Conservation (phyloP, 768 basidiomycete genomes). For the Suillus weaverae region DNA sequence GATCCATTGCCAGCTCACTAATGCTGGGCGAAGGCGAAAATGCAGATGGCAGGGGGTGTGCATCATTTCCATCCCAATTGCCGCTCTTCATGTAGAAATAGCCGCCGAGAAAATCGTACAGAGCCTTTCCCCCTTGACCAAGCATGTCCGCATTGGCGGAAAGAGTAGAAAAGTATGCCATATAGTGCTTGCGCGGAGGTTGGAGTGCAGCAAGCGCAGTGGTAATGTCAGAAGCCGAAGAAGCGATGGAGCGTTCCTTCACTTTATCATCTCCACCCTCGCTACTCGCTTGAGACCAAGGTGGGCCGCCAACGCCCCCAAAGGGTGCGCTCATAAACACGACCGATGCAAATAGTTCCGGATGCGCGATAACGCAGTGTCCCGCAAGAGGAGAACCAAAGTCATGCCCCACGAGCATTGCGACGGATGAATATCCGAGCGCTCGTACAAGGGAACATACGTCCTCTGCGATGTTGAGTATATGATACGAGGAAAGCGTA, state of each 20-base stretch:
- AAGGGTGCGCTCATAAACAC: slow-evolving; percentile 65
- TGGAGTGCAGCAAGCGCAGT: slow-evolving; percentile 37
- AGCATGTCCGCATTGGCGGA: slow-evolving; percentile 48
- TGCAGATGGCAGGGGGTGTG: slow-evolving; percentile 37
- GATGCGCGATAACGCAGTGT: slow-evolving; percentile 52
- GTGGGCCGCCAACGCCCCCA: slow-evolving; percentile 38
- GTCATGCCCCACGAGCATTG: slow-evolving; percentile 62
- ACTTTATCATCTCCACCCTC: slow-evolving; percentile 14
- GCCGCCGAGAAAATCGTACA: slow-evolving; percentile 24
- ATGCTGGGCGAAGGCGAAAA: slow-evolving; percentile 25
- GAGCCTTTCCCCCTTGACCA: slow-evolving; percentile 16
- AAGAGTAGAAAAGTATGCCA: slow-evolving; percentile 47
- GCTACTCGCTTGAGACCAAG: slow-evolving; percentile 6
- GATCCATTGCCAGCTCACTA: slow-evolving; percentile 27
- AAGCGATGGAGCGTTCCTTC: slow-evolving; percentile 18
- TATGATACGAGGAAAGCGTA: slow-evolving; percentile 49
- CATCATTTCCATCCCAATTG: slow-evolving; percentile 46
- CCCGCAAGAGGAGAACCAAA: slow-evolving; percentile 56
- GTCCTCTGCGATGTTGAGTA: slow-evolving; percentile 53
- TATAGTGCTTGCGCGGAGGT: slow-evolving; percentile 61
- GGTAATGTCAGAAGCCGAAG: slow-evolving; percentile 10
- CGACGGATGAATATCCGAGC: slow-evolving; percentile 47
- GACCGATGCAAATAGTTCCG: slow-evolving; percentile 54
- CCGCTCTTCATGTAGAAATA: slow-evolving; percentile 56
- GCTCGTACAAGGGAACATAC: slow-evolving; percentile 50